phyloP scores from a whole-genome alignment of 2,329 filamentous ascomycete genomes.

The Cercospora berteroae region DNA sequence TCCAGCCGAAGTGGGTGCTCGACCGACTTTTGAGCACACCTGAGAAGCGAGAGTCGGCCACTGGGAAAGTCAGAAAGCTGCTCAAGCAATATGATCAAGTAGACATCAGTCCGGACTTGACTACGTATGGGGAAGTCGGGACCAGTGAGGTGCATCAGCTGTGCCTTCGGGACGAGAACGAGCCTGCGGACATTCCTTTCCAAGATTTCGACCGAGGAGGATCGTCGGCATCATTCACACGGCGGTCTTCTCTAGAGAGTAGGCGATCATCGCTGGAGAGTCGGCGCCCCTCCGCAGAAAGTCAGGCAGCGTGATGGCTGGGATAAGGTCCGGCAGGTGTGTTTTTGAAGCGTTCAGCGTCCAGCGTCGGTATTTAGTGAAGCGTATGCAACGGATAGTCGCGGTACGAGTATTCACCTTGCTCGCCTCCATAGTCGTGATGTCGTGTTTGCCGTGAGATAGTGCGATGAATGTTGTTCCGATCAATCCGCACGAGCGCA shows the following conservation, averaged over 20 bases:
- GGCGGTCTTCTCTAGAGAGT: constrained; percentile 11
- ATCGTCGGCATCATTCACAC: constrained; percentile 11
- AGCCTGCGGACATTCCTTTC: constrained; percentile 22
- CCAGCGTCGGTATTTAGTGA: background rate
- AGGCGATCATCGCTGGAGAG: constrained; percentile 6
- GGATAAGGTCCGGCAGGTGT: background rate
- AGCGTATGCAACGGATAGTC: background rate
- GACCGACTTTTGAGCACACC: constrained; percentile 23
- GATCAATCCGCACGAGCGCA: background rate
- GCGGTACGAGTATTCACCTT: background rate
- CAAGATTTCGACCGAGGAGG: constrained; percentile 25
- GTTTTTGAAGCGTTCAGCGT: background rate
- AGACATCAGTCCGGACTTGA: constrained; percentile 23
- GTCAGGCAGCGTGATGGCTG: background rate
- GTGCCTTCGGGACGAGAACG: constrained; percentile 23
- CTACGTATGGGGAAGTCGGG: constrained; percentile 20
- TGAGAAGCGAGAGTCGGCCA: constrained; percentile 23
- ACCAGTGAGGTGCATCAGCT: constrained; percentile 24
- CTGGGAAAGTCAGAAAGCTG: constrained; percentile 24
- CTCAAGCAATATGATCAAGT: constrained; percentile 25
- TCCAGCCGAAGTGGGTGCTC: constrained; percentile 27
- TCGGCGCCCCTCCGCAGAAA: background rate
- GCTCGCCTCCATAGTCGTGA: background rate
- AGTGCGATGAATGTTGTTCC: background rate
- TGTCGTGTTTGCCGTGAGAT: background rate